A percentile compares a stretch with the other conserved stretches of the same genome.
These are phyloP conservation scores for Tulasnella calospora DNA, from an alignment of 768 basidiomycete genomes.

Conservation along the genomic window DNA sequence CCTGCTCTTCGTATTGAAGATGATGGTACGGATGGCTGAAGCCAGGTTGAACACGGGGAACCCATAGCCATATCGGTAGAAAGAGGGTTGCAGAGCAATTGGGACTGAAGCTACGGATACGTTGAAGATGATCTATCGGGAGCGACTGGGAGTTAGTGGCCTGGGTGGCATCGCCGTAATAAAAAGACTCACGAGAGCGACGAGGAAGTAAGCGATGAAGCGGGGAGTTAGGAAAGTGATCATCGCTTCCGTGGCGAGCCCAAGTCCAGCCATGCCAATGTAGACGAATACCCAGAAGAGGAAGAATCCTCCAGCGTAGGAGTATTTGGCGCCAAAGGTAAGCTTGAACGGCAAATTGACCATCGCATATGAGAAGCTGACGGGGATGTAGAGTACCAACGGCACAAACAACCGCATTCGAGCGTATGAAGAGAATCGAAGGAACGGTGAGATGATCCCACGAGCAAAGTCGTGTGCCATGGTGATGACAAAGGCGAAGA, in stretches of 20 bases:
- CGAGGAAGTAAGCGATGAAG: constrained; percentile 38
- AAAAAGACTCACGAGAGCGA: constrained; percentile 28
- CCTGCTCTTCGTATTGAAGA: constrained; percentile 62
- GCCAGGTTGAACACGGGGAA: constrained; percentile 67
- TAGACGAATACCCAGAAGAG: constrained; percentile 38
- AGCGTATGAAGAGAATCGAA: constrained; percentile 38
- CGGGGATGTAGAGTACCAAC: constrained; percentile 37
- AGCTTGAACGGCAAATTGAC: constrained; percentile 44
- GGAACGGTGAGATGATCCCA: constrained; percentile 38
- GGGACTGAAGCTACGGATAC: constrained; percentile 46
- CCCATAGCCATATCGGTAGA: constrained; percentile 57
- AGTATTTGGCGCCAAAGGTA: constrained; percentile 41
- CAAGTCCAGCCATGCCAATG: constrained; percentile 37
- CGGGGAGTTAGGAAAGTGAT: constrained; percentile 38
- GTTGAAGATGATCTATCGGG: constrained; percentile 52
- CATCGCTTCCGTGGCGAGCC: constrained; percentile 37
- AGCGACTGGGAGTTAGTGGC: constrained; percentile 28
- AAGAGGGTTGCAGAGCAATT: constrained; percentile 41
- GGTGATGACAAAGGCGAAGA: constrained; percentile 26
- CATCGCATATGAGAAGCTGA: constrained; percentile 44
- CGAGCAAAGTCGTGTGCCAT: constrained; percentile 37
- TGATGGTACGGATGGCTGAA: constrained; percentile 52
- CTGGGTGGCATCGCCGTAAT: too few species aligned
- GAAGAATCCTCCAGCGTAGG: constrained; percentile 37
- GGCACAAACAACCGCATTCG: constrained; percentile 39